Base-by-base conservation (phyloP, 2,329 filamentous ascomycete species). In the Triangularia verruculosa region DNA sequence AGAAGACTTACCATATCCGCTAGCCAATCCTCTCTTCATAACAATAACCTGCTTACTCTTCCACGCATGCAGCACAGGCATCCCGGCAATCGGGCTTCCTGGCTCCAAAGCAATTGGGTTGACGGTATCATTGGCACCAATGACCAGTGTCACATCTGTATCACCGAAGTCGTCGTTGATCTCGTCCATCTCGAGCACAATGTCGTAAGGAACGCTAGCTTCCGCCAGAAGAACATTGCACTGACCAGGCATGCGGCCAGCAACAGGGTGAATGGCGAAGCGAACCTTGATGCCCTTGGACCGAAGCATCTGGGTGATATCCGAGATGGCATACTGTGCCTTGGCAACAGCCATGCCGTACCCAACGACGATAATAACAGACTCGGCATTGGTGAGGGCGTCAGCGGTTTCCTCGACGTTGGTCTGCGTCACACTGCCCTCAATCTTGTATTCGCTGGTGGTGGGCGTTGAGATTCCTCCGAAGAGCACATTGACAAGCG, bases 331-430 rank as follows among this genome's bases (percentile, higher is more conserved):
- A 73, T 96, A 96, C 76, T 97, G 93, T 2, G 93, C 92, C 76
- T 96, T 96, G 8, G 93, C 92, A 1, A 97, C 92, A 0, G 93
- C 93, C 93, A 97, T 97, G 59, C 93, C 93, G 70, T 96, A 97
- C 0, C 93, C 93, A 4, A 96, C 92, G 1, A 94, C 88, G 61
- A 97, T 93, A 70, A 96, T 95, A 62, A 96, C 91, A 55, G 84
- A 93, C 72, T 96, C 91, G 0, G 92, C 89, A 66, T 89, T 89
- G 15, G 87, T 79, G 2, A 96, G 81, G 0, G 87, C 83, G 27
- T 96, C 91, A 1, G 90, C 90, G 0, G 91, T 89, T 55, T 96
- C 92, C 17, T 96, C 92, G 1, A 94, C 83, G 3, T 83, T 90
- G 0, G 90, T 93, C 73, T 91, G 88, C 0, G 88, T 92, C 13